Percentiles rank a stretch among this genome's conserved stretches.
These are phyloP conservation scores for Hippophae gyantsensis DNA, from an alignment of 306 rosid genomes.

Conservation along the genomic window DNA sequence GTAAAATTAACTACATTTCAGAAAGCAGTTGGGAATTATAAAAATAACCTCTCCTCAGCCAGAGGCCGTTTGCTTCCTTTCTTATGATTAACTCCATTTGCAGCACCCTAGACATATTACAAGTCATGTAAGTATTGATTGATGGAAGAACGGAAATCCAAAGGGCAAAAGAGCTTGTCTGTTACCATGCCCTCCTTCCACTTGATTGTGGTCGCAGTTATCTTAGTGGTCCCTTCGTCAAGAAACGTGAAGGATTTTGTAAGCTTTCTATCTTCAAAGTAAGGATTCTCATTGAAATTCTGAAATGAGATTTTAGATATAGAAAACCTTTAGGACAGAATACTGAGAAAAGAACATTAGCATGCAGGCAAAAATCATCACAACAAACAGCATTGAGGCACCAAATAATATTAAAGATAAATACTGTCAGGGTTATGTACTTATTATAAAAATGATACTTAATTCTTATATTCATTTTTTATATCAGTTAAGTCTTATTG, in stretches of 20 bases:
- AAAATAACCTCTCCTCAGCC: conserved; percentile 39
- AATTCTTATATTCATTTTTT: too few species aligned
- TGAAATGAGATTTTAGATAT: conserved; percentile 21
- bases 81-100: conserved; percentile 38
- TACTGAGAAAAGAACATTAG: not conserved
- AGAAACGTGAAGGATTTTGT: conserved; percentile 44
- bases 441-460: too few species aligned
- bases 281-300: conserved; percentile 50
- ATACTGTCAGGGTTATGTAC: too few species aligned
- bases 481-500: too few species aligned
- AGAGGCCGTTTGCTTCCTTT: conserved; percentile 47
- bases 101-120: conserved; percentile 33
- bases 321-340: not conserved
- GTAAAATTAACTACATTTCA: too few species aligned
- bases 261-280: conserved; percentile 50
- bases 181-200: conserved; percentile 66
- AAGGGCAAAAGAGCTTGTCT: conserved; percentile 1
- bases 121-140: not conserved
- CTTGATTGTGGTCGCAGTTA: conserved; percentile 48
- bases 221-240: conserved; percentile 47
- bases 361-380: not conserved
- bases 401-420: not conserved
- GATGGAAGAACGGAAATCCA: not conserved
- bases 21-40: not conserved
- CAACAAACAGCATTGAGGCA: not conserved